Evolutionary conservation across 495 filamentous ascomycete species (phyloP), one percentile per base, ranked within the genome.

Genomic region (Penicillium turbatum): DNA sequence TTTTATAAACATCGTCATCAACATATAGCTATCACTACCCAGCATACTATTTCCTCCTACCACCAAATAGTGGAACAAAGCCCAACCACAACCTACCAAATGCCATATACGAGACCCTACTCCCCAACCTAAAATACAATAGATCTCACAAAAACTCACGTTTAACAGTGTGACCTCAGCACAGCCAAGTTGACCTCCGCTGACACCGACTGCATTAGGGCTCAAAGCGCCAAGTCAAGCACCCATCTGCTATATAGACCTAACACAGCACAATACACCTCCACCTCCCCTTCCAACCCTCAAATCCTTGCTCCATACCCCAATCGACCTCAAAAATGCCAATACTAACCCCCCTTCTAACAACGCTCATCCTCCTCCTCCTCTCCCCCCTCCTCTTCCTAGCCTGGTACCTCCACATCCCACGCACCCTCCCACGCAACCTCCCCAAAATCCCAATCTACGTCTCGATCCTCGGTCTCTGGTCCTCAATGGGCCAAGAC

Each of bases 371-470:
- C 2, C 7, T 31, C 24, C 6, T 66, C 32, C 45, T 61, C 19
- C 5, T 54, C 48, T 39, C 53, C 16, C 27, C 39, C 3, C 1
- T 57, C 9, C 19, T 57, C 13, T 15, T 66, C 16, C 39, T 66
- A 46, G 57, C 56, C 36, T 66, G 61, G 57, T 68, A 64, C 31
- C 57, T 65, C 15, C 57, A 56, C 2, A 31, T 64, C 16, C 63
- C 65, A 29, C n/a, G 41, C 13, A 52, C 51, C n/a, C 43, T 67
- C 52, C 62, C 66, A n/a, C n/a, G n/a, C 10, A 64, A 59, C 38
- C 64, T 71, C 31, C 68, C 68, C 19, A 62, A 30, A 12, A 59
- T 71, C 6, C 68, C 68, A 29, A 62, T 71, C 34, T 71, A 69
- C 29, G 68, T 71, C 31, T 69, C 68, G 6, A 46, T 71, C 5